These are phyloP conservation scores for Crithidia brevicula DNA, from an alignment of 208 protist genomes.

Conservation along the genomic window DNA sequence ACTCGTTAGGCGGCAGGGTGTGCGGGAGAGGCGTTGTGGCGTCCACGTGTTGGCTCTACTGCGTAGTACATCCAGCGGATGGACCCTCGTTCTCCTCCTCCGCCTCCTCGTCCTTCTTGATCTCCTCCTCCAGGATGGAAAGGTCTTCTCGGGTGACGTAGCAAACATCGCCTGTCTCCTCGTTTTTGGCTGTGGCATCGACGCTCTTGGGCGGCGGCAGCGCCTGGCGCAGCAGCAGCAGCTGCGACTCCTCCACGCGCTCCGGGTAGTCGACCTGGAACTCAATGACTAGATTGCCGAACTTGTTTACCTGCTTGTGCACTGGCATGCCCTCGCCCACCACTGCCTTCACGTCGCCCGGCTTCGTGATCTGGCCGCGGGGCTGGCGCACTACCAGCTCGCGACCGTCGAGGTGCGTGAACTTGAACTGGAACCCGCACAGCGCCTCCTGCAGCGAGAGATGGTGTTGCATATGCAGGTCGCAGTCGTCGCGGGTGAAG, in stretches of 20 bases:
- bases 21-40: too few relatives aligned
- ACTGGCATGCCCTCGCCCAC: conserved; percentile 83
- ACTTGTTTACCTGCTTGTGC: conserved; percentile 33
- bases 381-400: conserved; percentile 82
- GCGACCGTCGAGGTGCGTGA: conserved; percentile 91
- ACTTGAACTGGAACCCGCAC: conserved; percentile 91
- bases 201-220: conserved; percentile 60
- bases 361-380: conserved; percentile 70
- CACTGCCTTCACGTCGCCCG: conserved; percentile 68
- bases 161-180: conserved; percentile 45
- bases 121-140: conserved; percentile 29
- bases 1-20: too few relatives aligned
- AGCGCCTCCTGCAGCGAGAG: conserved; percentile 95
- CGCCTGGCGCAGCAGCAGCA: conserved; percentile 44
- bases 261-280: conserved; percentile 73
- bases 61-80: conserved; percentile 44
- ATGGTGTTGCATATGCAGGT: conserved; percentile 91
- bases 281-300: conserved; percentile 75
- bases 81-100: conserved; percentile 54
- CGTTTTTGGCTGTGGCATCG: conserved; percentile 18
- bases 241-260: conserved; percentile 39
- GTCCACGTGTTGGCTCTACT: conserved; percentile 31
- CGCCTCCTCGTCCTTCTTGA: conserved; percentile 57
- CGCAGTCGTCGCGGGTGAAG: conserved; percentile 91
- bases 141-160: conserved; percentile 61